These are phyloP conservation scores for Aegilops tauschii DNA, from an alignment of 176 grass and related monocot genomes.

Conservation along the genomic window DNA sequence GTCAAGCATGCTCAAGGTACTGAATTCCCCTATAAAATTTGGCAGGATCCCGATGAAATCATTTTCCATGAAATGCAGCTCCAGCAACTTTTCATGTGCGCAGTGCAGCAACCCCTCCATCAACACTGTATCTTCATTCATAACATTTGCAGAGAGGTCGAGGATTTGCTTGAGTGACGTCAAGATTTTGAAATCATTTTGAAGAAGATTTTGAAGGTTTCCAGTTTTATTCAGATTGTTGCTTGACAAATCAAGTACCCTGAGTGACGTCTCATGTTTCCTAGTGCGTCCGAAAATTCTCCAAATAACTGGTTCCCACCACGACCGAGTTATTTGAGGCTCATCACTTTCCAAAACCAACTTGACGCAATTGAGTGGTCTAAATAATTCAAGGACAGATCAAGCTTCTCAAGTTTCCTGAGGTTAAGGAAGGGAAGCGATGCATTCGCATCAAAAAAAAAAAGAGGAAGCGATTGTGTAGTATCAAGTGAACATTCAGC, in stretches of 20 bases:
- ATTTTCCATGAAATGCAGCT: neutral
- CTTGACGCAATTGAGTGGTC: neutral
- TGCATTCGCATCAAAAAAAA: too few relatives aligned
- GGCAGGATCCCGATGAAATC: conserved; percentile 23
- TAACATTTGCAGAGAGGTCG: neutral
- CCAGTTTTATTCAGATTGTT: neutral
- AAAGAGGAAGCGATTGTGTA: neutral
- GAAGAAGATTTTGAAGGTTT: neutral
- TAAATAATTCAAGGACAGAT: neutral
- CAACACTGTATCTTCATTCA: neutral
- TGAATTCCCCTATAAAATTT: neutral
- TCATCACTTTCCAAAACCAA: conserved; percentile 29
- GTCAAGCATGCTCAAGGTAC: neutral
- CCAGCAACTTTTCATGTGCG: neutral
- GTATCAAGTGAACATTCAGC: neutral
- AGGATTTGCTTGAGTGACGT: neutral
- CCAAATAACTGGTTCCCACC: neutral
- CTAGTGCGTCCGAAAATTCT: neutral
- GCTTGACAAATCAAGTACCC: neutral
- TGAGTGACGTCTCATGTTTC: neutral
- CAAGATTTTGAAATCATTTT: too few relatives aligned
- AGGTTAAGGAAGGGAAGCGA: neutral
- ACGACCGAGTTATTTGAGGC: neutral
- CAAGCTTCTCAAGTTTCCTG: conserved; percentile 11
- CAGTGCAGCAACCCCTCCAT: neutral